Percentiles rank a stretch among this genome's conserved stretches.
These are phyloP conservation scores for Pseudogymnoascus sp. DNA, from an alignment of 2,329 filamentous ascomycete genomes.

Conservation along the genomic window DNA sequence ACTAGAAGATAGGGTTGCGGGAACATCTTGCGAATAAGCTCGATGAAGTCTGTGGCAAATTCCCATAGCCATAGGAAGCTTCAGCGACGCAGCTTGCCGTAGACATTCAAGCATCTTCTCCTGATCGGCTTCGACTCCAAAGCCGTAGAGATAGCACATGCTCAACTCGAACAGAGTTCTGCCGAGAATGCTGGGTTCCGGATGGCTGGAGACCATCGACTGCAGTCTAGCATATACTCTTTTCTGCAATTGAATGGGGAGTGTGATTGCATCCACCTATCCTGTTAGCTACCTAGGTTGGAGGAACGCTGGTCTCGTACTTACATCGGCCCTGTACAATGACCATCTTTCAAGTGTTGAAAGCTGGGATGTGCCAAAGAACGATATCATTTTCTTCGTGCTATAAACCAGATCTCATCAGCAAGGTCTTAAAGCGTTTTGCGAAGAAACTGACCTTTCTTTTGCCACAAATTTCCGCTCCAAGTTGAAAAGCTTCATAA, in stretches of 20 bases:
- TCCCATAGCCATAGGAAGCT: not conserved
- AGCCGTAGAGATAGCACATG: not conserved
- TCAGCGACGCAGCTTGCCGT: not conserved
- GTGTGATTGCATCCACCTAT: not conserved
- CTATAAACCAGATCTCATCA: not conserved
- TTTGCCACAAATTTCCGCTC: not conserved
- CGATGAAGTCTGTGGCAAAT: not conserved
- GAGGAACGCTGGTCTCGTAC: not conserved
- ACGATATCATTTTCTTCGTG: not conserved
- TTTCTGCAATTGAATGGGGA: not conserved
- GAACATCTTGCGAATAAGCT: not conserved
- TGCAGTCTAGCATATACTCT: not conserved
- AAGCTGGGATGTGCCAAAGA: not conserved
- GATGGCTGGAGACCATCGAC: not conserved
- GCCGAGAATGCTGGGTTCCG: not conserved
- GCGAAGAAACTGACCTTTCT: not conserved
- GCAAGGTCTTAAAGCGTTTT: not conserved
- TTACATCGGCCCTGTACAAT: not conserved
- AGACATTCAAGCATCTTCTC: not conserved
- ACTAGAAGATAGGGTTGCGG: not conserved
- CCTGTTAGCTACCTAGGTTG: not conserved
- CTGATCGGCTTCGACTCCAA: not conserved
- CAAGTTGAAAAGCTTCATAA: conserved; percentile 1
- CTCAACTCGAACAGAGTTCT: not conserved
- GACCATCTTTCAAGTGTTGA: conserved; percentile 3